Base-by-base conservation (phyloP, 2,329 filamentous ascomycete species). In the Paecilomyces dactylethromorphus region DNA sequence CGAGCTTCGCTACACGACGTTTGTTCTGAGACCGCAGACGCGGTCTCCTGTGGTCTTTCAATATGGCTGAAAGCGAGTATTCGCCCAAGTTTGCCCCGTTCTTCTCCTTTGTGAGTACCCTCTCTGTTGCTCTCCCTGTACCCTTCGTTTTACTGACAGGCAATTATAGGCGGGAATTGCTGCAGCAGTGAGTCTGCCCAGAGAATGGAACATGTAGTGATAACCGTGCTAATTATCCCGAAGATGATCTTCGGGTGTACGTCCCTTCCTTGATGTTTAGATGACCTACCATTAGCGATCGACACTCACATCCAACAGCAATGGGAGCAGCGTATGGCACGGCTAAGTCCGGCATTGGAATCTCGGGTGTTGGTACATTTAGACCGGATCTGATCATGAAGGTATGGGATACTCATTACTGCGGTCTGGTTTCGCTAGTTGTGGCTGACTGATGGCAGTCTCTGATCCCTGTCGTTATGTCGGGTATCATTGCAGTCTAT, bases 401-500 rank as follows among this genome's bases (percentile, higher is more conserved):
- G 82, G 85, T 81, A 74, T 59, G 74, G 56, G 32, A 57, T 29
- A 35, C 32, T 50, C 7, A 13, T 24, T 33, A 22, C 26, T 45
- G n/a, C 21, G 21, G 21, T 10, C 15, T 51, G 4, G 53, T 32
- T 29, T 13, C 10, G 10, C 10, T 15, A 18, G 50, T 8, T n/a
- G 29, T 60, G 33, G 57, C 66, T 71, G 59, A 71, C 62, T 10
- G 26, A n/a, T 29, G 32, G 56, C 63, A 81, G 78, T 81, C 78
- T 33, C 70, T 81, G 53, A 79, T 81, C 56, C 79, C 79, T 31
- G 79, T 81, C 56, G 78, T 99, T 81, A 99, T 99, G 94, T 96
- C 94, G 68, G 94, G 94, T 85, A 99, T 99, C 74, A 91, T 99
- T 71, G 94, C 94, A 59, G 94, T 99, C 66, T 99, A 99, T 79